A percentile compares a stretch with the other conserved stretches of the same genome.
phyloP scores from a whole-genome alignment of 2,329 filamentous ascomycete genomes.

The Geosmithia morbida region DNA sequence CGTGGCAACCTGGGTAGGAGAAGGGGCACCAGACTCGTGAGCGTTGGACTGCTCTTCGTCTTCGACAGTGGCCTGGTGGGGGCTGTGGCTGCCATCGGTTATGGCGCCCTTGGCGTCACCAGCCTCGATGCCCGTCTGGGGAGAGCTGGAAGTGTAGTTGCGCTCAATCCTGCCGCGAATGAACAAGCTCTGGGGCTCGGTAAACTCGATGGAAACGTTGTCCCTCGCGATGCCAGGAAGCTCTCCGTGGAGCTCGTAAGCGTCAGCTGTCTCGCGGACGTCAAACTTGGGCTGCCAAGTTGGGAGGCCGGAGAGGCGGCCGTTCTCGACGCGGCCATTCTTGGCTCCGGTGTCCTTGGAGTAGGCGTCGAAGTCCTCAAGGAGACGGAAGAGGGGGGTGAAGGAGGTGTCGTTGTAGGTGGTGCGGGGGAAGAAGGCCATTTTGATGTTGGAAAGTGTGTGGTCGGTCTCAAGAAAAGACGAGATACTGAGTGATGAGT shows the following conservation, averaged over 20 bases:
- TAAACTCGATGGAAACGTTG: slow-evolving; percentile 65
- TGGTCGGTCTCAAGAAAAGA: slow-evolving; percentile 6
- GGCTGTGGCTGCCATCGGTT: slow-evolving; percentile 10
- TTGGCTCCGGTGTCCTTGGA: slow-evolving; percentile 11
- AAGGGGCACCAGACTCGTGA: slow-evolving; percentile 8
- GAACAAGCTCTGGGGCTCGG: slow-evolving; percentile 57
- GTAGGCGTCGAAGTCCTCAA: slow-evolving; percentile 49
- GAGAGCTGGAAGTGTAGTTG: slow-evolving; percentile 37
- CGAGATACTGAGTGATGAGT: slow-evolving; percentile 9
- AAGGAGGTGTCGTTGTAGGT: slow-evolving; percentile 36
- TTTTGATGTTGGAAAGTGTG: slow-evolving; percentile 22
- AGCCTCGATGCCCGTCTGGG: slow-evolving; percentile 28
- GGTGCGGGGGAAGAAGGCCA: slow-evolving; percentile 45
- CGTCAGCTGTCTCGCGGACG: slow-evolving; percentile 51
- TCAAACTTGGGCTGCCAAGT: slow-evolving; percentile 69
- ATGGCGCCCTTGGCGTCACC: slow-evolving; percentile 20
- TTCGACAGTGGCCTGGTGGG: slow-evolving; percentile 43
- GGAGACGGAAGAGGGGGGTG: slow-evolving; percentile 47
- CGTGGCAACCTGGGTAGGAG: slow-evolving; percentile 12
- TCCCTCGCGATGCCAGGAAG: slow-evolving; percentile 63
- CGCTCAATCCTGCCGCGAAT: slow-evolving; percentile 58
- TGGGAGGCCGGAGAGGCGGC: slow-evolving; percentile 18
- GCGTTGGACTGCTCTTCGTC: slow-evolving; percentile 31
- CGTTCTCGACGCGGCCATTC: slow-evolving; percentile 7
- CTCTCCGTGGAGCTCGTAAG: slow-evolving; percentile 69